Conservation (phyloP, 2,329 filamentous ascomycete species). For the Curvularia sp. region DNA sequence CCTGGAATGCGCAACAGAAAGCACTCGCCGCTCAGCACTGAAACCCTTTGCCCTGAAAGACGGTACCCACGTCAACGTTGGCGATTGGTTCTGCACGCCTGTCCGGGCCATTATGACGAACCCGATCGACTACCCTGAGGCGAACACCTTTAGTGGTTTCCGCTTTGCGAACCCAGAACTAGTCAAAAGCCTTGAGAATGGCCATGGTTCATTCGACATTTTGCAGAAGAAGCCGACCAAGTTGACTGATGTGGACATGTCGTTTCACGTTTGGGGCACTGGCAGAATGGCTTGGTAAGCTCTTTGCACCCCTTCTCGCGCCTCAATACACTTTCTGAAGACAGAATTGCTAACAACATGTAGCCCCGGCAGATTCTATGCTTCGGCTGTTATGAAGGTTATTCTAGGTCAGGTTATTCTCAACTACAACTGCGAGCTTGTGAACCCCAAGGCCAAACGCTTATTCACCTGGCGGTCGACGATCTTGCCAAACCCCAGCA, state of each 20-base stretch:
- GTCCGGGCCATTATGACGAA: slow-evolving; percentile 27
- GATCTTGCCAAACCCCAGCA: slow-evolving; percentile 21
- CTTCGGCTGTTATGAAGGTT: slow-evolving; percentile 26
- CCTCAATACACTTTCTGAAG: background rate
- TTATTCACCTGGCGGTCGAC: slow-evolving; percentile 24
- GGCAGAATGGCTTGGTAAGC: slow-evolving; percentile 29
- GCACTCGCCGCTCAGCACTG: slow-evolving; percentile 25
- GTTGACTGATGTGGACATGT: slow-evolving; percentile 22
- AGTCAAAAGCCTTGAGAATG: slow-evolving; percentile 7
- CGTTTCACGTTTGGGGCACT: slow-evolving; percentile 28
- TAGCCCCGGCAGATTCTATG: slow-evolving; percentile 27
- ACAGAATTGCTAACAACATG: background rate
- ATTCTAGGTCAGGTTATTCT: slow-evolving; percentile 22
- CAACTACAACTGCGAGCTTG: slow-evolving; percentile 28
- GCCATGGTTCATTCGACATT: slow-evolving; percentile 5
- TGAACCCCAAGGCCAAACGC: slow-evolving; percentile 14
- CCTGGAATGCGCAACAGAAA: slow-evolving; percentile 12
- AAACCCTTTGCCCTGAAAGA: slow-evolving; percentile 25
- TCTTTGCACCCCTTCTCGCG: no score
- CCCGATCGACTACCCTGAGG: slow-evolving; percentile 16
- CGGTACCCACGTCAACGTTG: slow-evolving; percentile 22
- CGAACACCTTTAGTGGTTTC: slow-evolving; percentile 29
- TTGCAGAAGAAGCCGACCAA: slow-evolving; percentile 20
- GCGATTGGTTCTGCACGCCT: slow-evolving; percentile 30
- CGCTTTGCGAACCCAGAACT: slow-evolving; percentile 24